These are phyloP conservation scores for Lachancea lanzarotensis DNA, from an alignment of 805 yeast species.

Conservation along the genomic window DNA sequence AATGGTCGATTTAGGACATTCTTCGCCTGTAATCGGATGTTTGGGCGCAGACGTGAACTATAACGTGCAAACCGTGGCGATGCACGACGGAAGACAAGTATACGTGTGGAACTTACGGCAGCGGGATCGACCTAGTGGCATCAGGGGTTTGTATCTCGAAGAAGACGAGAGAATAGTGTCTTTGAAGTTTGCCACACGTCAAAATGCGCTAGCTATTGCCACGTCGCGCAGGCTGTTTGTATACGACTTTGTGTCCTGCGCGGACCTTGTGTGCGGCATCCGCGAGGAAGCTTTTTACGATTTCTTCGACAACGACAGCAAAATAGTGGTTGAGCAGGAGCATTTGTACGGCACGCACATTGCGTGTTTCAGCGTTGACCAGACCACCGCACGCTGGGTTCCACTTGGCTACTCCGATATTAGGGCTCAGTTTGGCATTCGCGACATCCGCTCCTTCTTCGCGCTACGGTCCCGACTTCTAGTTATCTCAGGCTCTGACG, in stretches of 20 bases:
- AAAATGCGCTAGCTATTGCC: conserved; percentile 2
- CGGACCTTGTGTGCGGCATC: conserved; percentile 3
- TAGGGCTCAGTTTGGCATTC: conserved; percentile 17
- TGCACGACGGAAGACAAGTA: conserved; percentile 7
- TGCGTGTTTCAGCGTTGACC: conserved; percentile 13
- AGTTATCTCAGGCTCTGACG: neutral
- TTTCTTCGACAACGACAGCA: conserved; percentile 5
- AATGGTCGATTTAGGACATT: neutral
- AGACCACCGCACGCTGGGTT: conserved; percentile 13
- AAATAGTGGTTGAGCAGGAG: conserved; percentile 10
- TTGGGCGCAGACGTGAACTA: conserved; percentile 4
- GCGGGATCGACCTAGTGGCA: neutral
- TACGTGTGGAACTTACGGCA: neutral
- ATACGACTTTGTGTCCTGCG: conserved; percentile 6
- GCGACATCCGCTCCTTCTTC: conserved; percentile 8
- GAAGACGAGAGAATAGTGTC: conserved; percentile 6
- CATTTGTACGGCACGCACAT: conserved; percentile 20
- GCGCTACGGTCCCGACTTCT: conserved; percentile 4
- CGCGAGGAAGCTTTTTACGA: conserved; percentile 6
- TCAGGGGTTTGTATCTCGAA: conserved; percentile 3
- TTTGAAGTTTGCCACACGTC: conserved; percentile 1
- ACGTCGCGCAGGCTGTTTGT: conserved; percentile 7
- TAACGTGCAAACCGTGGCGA: conserved; percentile 5
- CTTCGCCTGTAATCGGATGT: neutral
- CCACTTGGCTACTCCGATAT: conserved; percentile 19